Conservation (phyloP, 495 filamentous ascomycete species). For the Penicillium turbatum region DNA sequence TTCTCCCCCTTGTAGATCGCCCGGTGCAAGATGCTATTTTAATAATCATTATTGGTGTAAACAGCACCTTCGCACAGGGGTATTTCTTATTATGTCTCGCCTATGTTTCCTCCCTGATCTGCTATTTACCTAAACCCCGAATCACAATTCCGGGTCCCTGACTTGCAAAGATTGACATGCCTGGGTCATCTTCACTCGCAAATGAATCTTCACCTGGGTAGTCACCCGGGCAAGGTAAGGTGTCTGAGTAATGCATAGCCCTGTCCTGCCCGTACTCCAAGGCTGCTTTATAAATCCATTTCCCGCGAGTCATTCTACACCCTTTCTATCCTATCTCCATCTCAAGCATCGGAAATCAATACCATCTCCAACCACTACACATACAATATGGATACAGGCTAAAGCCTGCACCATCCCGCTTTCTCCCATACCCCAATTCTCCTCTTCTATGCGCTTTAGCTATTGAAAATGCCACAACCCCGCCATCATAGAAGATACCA, state of each 20-base stretch:
- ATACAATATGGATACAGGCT: slow-evolving; percentile 14
- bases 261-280: slow-evolving; percentile 7
- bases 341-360: neutral
- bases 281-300: slow-evolving; percentile 17
- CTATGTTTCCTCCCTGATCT: neutral
- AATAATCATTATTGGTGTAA: neutral
- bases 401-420: neutral
- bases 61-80: neutral
- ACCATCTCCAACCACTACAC: neutral
- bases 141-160: neutral
- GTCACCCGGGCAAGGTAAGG: neutral
- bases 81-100: no score
- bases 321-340: neutral
- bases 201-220: neutral
- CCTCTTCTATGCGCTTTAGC: neutral
- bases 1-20: no score
- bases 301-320: slow-evolving; percentile 8
- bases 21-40: no score
- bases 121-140: neutral
- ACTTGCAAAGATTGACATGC: neutral
- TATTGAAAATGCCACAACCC: slow-evolving; percentile 21
- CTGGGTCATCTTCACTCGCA: slow-evolving; percentile 1
- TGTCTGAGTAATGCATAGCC: neutral
- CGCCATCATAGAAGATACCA: slow-evolving; percentile 37
- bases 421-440: neutral